phyloP scores from a whole-genome alignment of 2,329 filamentous ascomycete genomes.

The Diaporthe helianthi region DNA sequence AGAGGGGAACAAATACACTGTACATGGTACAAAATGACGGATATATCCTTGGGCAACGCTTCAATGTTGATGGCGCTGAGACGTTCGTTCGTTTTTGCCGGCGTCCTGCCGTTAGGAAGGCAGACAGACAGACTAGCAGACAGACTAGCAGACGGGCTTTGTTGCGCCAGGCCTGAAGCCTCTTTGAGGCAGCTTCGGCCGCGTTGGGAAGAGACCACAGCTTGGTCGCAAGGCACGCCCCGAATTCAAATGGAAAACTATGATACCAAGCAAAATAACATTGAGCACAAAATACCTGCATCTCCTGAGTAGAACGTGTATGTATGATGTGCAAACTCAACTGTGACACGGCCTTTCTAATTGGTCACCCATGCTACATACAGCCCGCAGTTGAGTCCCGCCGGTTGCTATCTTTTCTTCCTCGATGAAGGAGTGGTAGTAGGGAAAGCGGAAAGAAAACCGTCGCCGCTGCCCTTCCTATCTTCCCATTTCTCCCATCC shows the following conservation, averaged over 20 bases:
- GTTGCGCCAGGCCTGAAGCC: slow-evolving; percentile 11
- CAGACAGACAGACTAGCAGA: slow-evolving; percentile 8
- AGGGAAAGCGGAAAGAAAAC: slow-evolving; percentile 4
- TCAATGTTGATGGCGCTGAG: slow-evolving; percentile 20
- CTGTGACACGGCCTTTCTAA: not conserved
- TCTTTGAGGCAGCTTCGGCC: slow-evolving; percentile 19
- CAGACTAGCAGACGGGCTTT: not conserved
- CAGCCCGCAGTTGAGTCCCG: no score
- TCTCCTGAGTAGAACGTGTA: not conserved
- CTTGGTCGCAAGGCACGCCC: slow-evolving; percentile 1
- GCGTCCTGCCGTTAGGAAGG: not conserved
- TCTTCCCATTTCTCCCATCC: slow-evolving; percentile 94
- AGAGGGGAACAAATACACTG: not conserved
- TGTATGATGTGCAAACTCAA: not conserved
- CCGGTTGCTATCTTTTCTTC: slow-evolving; percentile 45
- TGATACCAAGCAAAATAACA: not conserved
- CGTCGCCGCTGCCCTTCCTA: slow-evolving; percentile 44
- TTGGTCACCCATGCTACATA: not conserved
- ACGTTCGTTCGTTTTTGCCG: slow-evolving; percentile 29
- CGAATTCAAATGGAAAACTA: not conserved
- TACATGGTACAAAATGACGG: slow-evolving; percentile 12
- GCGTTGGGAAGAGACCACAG: not conserved
- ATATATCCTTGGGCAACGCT: slow-evolving; percentile 30
- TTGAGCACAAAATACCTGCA: not conserved
- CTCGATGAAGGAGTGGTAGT: slow-evolving; percentile 37